Conservation (phyloP, 768 basidiomycete genomes). For the Leucosporidium yakuticum region DNA sequence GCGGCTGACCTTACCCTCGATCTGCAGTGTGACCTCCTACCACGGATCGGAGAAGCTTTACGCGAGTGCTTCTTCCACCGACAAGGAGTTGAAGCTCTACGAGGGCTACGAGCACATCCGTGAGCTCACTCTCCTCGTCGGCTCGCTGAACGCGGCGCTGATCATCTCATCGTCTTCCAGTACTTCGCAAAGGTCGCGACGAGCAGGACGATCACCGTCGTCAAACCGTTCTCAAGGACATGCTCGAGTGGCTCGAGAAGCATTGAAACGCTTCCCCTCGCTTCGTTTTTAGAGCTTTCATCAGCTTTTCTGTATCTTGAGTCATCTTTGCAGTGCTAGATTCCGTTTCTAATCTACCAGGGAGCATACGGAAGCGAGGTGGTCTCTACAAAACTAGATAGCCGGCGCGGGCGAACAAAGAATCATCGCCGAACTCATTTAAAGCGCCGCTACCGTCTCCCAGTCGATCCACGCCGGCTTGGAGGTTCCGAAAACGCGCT, state of each 20-base stretch:
- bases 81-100: slow-evolving; percentile 34
- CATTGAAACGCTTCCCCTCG: slow-evolving; percentile 14
- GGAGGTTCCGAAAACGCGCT: too few relatives aligned
- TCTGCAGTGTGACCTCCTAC: slow-evolving; percentile 21
- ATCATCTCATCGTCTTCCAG: background rate
- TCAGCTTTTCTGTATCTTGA: too few relatives aligned
- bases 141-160: too few relatives aligned
- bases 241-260: slow-evolving; percentile 32
- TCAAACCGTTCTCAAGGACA: slow-evolving; percentile 28
- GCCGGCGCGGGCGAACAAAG: too few relatives aligned
- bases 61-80: slow-evolving; percentile 8
- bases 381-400: too few relatives aligned
- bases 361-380: too few relatives aligned
- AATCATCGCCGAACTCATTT: too few relatives aligned
- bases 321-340: too few relatives aligned
- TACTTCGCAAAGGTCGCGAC: slow-evolving; percentile 30
- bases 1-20: too few relatives aligned
- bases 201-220: slow-evolving; percentile 32
- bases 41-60: slow-evolving; percentile 26
- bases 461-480: too few relatives aligned
- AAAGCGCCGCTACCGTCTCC: too few relatives aligned
- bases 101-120: slow-evolving; percentile 32
- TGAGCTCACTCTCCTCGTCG: background rate
- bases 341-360: too few relatives aligned
- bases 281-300: background rate